Evolutionary conservation across 140 eudicot genomes (phyloP).

Genomic region (Stevia rebaudiana): DNA sequence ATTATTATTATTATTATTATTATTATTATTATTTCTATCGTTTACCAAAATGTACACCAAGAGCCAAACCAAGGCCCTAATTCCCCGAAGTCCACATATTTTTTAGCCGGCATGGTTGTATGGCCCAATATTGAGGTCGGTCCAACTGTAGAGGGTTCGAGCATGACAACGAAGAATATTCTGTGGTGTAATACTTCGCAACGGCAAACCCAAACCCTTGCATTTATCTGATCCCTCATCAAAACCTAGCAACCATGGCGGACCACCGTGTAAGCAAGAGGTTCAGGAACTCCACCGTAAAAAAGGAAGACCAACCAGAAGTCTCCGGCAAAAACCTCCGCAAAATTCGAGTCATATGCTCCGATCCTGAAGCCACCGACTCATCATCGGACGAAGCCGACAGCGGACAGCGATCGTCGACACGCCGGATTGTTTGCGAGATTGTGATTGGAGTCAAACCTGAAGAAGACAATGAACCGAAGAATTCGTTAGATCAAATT

Average conservation of each 20-base stretch:
- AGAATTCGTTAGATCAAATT: slow-evolving; percentile 3
- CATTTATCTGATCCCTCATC: too few relatives aligned
- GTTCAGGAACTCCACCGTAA: slow-evolving; percentile 11
- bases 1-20: too few relatives aligned
- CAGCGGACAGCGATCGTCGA: slow-evolving; percentile 17
- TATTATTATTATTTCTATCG: too few relatives aligned
- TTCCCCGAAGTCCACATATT: too few relatives aligned
- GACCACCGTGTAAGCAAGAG: slow-evolving; percentile 32
- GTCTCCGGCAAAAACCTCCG: slow-evolving; percentile 24
- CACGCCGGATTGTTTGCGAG: slow-evolving; percentile 42
- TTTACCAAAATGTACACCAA: too few relatives aligned
- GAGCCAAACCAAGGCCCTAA: too few relatives aligned
- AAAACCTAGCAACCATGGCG: slow-evolving; percentile 24
- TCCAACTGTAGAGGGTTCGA: too few relatives aligned
- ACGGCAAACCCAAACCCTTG: too few relatives aligned
- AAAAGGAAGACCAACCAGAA: slow-evolving; percentile 4
- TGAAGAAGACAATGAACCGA: background rate
- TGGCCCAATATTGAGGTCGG: too few relatives aligned
- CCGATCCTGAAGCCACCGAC: slow-evolving; percentile 71
- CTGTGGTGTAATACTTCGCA: too few relatives aligned
- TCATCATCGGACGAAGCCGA: slow-evolving; percentile 45
- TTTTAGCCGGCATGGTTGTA: too few relatives aligned
- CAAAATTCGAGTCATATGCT: slow-evolving; percentile 46
- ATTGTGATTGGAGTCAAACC: slow-evolving; percentile 20
- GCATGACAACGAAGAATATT: too few relatives aligned